phyloP scores from a whole-genome alignment of 2,329 filamentous ascomycete genomes.

The Phialophora macrospora region DNA sequence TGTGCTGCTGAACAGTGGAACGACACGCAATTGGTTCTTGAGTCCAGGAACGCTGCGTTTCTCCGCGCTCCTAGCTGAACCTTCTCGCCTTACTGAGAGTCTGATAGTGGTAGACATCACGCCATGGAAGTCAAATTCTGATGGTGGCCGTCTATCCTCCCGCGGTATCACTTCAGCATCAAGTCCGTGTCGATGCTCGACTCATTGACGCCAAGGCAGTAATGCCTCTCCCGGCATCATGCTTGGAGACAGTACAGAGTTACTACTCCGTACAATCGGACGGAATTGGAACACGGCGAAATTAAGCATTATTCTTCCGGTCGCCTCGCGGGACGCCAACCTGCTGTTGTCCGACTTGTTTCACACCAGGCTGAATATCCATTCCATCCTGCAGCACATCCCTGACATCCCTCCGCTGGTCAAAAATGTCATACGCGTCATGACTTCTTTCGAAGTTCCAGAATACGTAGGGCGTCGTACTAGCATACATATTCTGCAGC shows the following conservation, averaged over 20 bases:
- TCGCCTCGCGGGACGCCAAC: neutral
- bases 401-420: neutral
- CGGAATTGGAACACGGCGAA: neutral
- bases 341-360: constrained; percentile 6
- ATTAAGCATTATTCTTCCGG: neutral
- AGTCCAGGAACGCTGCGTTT: neutral
- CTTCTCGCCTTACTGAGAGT: neutral
- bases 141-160: neutral
- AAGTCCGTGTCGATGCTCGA: neutral
- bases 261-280: neutral
- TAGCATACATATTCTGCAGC: neutral
- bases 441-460: neutral
- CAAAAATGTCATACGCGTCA: neutral
- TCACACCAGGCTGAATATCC: constrained; percentile 10
- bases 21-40: neutral
- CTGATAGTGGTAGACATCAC: neutral
- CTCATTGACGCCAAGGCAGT: neutral
- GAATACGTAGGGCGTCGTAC: neutral
- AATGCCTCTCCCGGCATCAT: neutral
- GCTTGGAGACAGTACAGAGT: neutral
- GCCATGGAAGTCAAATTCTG: neutral
- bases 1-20: constrained; percentile 1
- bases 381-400: neutral
- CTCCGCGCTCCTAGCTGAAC: neutral
- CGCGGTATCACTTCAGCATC: neutral